phyloP scores from a whole-genome alignment of 192 early-diverging fungal species.

The Linnemannia hyalina region DNA sequence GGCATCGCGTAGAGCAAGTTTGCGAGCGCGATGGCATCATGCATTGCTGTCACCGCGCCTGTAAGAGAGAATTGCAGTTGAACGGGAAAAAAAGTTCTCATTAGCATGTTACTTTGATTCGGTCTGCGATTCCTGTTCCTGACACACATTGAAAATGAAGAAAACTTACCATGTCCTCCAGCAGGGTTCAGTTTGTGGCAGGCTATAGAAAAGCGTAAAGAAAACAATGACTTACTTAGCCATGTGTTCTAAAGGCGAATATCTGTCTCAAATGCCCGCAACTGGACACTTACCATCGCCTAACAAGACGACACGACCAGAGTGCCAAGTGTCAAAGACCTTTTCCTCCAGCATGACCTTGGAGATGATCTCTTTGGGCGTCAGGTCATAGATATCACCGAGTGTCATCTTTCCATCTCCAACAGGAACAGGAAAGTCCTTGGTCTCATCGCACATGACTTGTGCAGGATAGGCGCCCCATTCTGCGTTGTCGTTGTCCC shows the following conservation, averaged over 20 bases:
- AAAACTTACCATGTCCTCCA: not conserved
- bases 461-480: slow-evolving; percentile 16
- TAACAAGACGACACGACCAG: not conserved
- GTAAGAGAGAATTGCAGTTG: not conserved
- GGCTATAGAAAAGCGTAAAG: not conserved
- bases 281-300: slow-evolving; percentile 17
- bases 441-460: not conserved
- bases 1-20: not conserved
- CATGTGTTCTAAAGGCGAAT: not conserved
- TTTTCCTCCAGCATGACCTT: slow-evolving; percentile 21
- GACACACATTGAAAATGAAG: too few species aligned
- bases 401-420: not conserved
- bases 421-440: slow-evolving; percentile 1
- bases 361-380: not conserved
- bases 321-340: slow-evolving; percentile 18
- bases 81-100: too few species aligned
- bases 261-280: too few species aligned
- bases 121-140: too few species aligned
- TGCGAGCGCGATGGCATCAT: not conserved
- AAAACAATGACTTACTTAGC: too few species aligned
- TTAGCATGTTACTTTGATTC: too few species aligned
- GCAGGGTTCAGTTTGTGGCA: not conserved
- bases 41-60: not conserved
- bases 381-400: slow-evolving; percentile 2
- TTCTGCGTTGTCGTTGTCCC: slow-evolving; percentile 11